A percentile compares a stretch with the other conserved stretches of the same genome.
These are phyloP conservation scores for Pichia occidentalis DNA, from an alignment of 805 yeast genomes.

Conservation along the genomic window DNA sequence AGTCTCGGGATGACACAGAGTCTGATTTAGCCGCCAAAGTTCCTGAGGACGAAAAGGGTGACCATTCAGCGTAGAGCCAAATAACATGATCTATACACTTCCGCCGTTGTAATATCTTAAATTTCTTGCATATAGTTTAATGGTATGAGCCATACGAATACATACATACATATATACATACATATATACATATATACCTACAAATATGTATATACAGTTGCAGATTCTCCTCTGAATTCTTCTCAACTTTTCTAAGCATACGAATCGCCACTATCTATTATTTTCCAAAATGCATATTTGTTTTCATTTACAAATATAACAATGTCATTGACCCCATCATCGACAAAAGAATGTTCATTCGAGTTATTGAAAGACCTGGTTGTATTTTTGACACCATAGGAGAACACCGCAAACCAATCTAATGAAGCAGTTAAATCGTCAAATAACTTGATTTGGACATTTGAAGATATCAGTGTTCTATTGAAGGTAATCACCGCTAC, in stretches of 20 bases:
- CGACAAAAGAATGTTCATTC: constrained; percentile 25
- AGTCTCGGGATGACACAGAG: constrained; percentile 23
- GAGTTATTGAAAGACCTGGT: constrained; percentile 22
- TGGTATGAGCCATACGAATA: too few species aligned
- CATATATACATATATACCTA: too few species aligned
- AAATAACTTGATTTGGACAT: not conserved
- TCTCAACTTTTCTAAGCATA: constrained; percentile 10
- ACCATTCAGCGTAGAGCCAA: too few species aligned
- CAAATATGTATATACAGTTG: not conserved
- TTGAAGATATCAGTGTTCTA: constrained; percentile 1
- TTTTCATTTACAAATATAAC: constrained; percentile 17
- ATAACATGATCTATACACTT: too few species aligned
- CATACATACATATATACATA: too few species aligned
- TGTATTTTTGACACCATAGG: constrained; percentile 26
- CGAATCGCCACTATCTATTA: constrained; percentile 26
- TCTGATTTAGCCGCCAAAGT: constrained; percentile 13
- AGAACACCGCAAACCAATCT: constrained; percentile 23
- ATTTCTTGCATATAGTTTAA: too few species aligned
- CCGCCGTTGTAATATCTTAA: too few species aligned
- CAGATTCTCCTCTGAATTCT: not conserved
- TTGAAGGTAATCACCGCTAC: constrained; percentile 1
- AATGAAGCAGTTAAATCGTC: not conserved
- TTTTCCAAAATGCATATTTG: constrained; percentile 26
- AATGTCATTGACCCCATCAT: constrained; percentile 27
- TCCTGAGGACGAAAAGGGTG: not conserved